Evolutionary conservation across 495 filamentous ascomycete genomes (phyloP).

Genomic region (Lichina pygmaea): DNA sequence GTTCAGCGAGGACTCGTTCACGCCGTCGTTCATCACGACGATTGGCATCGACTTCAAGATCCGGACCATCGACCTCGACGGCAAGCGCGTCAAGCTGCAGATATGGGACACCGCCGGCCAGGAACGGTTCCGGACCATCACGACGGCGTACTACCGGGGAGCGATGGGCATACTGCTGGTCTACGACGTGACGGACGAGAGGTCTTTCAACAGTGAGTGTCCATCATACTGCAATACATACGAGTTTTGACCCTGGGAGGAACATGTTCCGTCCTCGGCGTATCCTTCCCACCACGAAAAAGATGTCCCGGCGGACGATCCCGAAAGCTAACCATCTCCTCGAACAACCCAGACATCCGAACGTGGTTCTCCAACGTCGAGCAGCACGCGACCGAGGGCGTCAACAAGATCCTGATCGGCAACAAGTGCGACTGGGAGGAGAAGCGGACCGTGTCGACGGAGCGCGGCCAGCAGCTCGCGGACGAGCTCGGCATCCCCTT

Average conservation of each 20-base stretch:
- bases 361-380: conserved; percentile 99
- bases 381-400: conserved; percentile 94
- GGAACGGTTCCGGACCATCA: conserved; percentile 96
- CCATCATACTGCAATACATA: not conserved
- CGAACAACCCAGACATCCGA: conserved; percentile 46
- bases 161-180: conserved; percentile 93
- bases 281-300: too few relatives aligned
- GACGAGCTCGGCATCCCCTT: conserved; percentile 96
- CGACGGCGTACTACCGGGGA: conserved; percentile 93
- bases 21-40: conserved; percentile 94
- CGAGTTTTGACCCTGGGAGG: not conserved
- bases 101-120: conserved; percentile 99
- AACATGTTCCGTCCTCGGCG: not conserved
- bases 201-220: conserved; percentile 84
- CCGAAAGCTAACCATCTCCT: too few relatives aligned
- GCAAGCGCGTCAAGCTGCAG: conserved; percentile 99
- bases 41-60: conserved; percentile 99
- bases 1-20: conserved; percentile 98
- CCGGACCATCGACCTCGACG: conserved; percentile 92
- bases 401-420: conserved; percentile 98
- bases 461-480: conserved; percentile 77
- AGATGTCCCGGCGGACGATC: too few relatives aligned
- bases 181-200: conserved; percentile 94
- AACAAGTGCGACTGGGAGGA: conserved; percentile 99
- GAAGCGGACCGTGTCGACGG: conserved; percentile 77